Percentiles rank a stretch among this genome's conserved stretches.
These are phyloP conservation scores for Pochonia chlamydosporia DNA, from an alignment of 2,329 filamentous ascomycete genomes.

Conservation along the genomic window DNA sequence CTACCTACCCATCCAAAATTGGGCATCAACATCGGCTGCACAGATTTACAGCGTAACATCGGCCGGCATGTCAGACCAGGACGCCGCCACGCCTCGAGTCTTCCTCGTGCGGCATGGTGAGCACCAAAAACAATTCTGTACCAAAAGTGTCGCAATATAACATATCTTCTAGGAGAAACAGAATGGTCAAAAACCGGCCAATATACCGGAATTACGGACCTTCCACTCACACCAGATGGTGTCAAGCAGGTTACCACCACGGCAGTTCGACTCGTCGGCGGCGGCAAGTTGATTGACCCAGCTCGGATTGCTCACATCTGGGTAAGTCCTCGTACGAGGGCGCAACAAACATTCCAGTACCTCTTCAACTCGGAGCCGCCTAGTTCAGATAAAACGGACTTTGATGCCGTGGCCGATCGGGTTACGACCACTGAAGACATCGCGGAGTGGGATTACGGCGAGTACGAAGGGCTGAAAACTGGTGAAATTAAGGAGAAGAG, in stretches of 20 bases:
- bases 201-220: not conserved
- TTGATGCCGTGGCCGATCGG: no score
- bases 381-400: not conserved
- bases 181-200: not conserved
- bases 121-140: not conserved
- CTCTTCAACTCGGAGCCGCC: not conserved
- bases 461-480: not conserved
- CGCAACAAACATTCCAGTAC: not conserved
- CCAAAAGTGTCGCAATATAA: not conserved
- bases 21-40: no score
- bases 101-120: not conserved
- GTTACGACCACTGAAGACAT: not conserved
- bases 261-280: not conserved
- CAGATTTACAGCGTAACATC: no score
- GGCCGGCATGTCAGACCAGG: not conserved
- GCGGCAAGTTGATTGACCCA: not conserved
- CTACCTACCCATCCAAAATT: no score
- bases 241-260: not conserved
- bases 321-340: not conserved
- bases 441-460: not conserved
- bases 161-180: not conserved
- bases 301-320: not conserved
- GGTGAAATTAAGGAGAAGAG: not conserved
- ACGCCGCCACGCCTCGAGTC: not conserved
- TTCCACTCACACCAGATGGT: not conserved